These are phyloP conservation scores for Nicotiana undulata DNA, from an alignment of 257 asterid genomes.

Conservation along the genomic window DNA sequence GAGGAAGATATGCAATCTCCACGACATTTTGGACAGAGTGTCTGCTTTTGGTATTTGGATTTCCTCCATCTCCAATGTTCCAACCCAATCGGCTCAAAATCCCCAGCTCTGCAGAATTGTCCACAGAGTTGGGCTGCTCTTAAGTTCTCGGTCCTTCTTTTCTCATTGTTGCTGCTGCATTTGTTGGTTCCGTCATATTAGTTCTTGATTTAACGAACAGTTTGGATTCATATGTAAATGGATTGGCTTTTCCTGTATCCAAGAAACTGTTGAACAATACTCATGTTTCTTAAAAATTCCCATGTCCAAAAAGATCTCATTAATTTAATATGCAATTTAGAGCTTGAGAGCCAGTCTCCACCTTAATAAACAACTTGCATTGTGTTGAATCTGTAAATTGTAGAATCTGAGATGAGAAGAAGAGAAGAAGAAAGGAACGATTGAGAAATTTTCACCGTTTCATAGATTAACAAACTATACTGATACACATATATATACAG, in stretches of 20 bases:
- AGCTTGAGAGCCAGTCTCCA: background rate
- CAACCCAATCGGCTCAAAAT: background rate
- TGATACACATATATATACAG: too few species aligned
- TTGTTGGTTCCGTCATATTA: background rate
- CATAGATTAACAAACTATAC: too few species aligned
- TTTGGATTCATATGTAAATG: conserved; percentile 5
- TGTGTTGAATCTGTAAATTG: too few species aligned
- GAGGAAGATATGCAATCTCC: background rate
- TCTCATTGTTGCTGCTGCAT: background rate
- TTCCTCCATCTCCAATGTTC: background rate
- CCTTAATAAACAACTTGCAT: too few species aligned
- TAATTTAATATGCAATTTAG: background rate
- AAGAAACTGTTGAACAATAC: conserved; percentile 1
- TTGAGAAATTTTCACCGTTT: too few species aligned
- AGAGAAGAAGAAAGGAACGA: too few species aligned
- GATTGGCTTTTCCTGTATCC: conserved; percentile 4
- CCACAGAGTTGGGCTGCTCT: background rate
- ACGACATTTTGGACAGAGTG: background rate
- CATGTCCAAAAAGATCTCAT: background rate
- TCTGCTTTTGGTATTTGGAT: background rate
- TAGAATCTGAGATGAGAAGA: too few species aligned
- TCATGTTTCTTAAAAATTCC: background rate
- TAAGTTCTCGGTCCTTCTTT: background rate
- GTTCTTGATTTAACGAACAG: background rate
- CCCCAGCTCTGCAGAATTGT: background rate